Percentiles rank a stretch among this genome's conserved stretches.
These are phyloP conservation scores for Liriodendron chinense DNA, from an alignment of 164 flowering plant genomes.

Conservation along the genomic window DNA sequence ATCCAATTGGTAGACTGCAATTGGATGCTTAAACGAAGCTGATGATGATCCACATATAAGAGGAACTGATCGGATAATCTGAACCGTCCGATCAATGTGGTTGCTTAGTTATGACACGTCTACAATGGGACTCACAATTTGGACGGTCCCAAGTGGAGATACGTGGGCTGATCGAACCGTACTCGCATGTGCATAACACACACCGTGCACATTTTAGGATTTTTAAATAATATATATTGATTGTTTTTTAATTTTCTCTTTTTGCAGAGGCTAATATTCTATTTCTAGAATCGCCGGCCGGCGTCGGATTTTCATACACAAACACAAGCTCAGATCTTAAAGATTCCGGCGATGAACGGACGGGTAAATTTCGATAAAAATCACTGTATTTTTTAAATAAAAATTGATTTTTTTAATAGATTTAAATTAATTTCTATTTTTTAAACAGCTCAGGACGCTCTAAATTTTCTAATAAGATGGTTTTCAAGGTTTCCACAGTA, in stretches of 20 bases:
- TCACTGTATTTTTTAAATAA: neutral
- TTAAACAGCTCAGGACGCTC: constrained; percentile 68
- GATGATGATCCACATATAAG: too few relatives aligned
- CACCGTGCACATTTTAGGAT: too few relatives aligned
- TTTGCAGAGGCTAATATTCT: constrained; percentile 70
- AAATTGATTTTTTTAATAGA: neutral
- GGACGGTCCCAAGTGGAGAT: too few relatives aligned
- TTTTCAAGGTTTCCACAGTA: constrained; percentile 75
- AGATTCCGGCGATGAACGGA: constrained; percentile 68
- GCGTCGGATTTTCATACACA: constrained; percentile 89
- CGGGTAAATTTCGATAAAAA: constrained; percentile 39
- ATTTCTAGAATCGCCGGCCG: constrained; percentile 92
- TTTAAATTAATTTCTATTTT: neutral
- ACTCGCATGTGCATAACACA: too few relatives aligned
- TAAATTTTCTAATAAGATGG: constrained; percentile 67
- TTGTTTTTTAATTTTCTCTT: neutral
- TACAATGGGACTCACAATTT: too few relatives aligned
- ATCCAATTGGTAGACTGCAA: too few relatives aligned
- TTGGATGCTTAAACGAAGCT: too few relatives aligned
- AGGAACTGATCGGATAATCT: too few relatives aligned
- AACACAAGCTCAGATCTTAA: constrained; percentile 64
- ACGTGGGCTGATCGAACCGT: too few relatives aligned
- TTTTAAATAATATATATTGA: too few relatives aligned
- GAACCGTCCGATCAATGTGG: too few relatives aligned
- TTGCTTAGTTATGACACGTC: too few relatives aligned